phyloP scores from a whole-genome alignment of 2,329 filamentous ascomycete species.

The Colletotrichum navitas region DNA sequence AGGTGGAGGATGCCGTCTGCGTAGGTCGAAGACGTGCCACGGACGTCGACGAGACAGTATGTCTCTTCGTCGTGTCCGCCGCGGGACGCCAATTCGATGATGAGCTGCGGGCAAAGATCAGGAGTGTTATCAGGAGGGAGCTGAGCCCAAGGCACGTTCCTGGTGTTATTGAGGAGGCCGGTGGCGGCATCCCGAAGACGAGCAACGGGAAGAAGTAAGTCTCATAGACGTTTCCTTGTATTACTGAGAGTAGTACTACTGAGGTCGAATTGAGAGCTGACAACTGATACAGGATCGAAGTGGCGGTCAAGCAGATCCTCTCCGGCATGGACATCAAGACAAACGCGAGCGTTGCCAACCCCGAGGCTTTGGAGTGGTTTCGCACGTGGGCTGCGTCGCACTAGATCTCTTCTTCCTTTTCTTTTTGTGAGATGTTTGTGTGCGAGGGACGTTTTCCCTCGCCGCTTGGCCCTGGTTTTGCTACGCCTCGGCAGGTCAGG shows the following conservation, averaged over 20 bases:
- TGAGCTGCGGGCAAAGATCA: constrained; percentile 73
- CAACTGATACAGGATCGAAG: constrained; percentile 76
- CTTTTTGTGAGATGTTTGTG: neutral
- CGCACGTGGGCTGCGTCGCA: constrained; percentile 76
- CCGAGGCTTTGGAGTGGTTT: constrained; percentile 91
- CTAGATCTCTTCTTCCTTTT: constrained; percentile 38
- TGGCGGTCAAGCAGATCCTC: constrained; percentile 95
- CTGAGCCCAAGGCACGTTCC: constrained; percentile 92
- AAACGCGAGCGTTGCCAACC: constrained; percentile 93
- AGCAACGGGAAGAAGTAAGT: constrained; percentile 94
- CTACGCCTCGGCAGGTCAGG: neutral
- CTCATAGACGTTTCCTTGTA: neutral
- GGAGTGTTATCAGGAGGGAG: constrained; percentile 77
- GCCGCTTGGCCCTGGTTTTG: neutral
- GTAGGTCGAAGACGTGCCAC: constrained; percentile 79
- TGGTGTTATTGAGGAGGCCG: constrained; percentile 82
- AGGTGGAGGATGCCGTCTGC: constrained; percentile 89
- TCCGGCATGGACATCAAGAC: constrained; percentile 89
- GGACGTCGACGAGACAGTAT: constrained; percentile 87
- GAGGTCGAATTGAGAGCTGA: neutral
- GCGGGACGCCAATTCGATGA: constrained; percentile 67
- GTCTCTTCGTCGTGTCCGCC: constrained; percentile 86
- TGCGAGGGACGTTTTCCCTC: neutral
- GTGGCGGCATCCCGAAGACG: constrained; percentile 87
- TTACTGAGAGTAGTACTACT: neutral